Percentiles rank a stretch among this genome's conserved stretches.
These are phyloP conservation scores for Crithidia acanthocephali DNA, from an alignment of 208 protist genomes.

Conservation along the genomic window DNA sequence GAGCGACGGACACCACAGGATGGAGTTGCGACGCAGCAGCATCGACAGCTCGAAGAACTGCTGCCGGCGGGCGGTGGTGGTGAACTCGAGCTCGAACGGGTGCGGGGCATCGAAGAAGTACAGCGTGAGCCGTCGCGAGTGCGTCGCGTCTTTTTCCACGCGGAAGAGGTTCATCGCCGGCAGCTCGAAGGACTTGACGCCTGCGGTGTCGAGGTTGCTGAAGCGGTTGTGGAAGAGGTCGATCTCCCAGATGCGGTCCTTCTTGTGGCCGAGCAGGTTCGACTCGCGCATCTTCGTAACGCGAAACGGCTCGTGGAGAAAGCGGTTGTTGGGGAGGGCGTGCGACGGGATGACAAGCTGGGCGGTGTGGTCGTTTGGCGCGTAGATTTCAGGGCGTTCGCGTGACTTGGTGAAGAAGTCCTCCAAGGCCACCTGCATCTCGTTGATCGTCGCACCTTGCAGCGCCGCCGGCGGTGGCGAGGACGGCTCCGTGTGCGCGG, in stretches of 20 bases:
- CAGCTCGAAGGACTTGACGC: conserved; percentile 57
- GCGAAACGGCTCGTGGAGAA: conserved; percentile 65
- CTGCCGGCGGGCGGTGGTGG: conserved; percentile 48
- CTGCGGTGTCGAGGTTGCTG: conserved; percentile 54
- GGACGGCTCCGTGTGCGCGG: neutral
- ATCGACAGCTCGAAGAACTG: conserved; percentile 77
- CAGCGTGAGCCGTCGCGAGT: conserved; percentile 55
- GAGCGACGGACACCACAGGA: conserved; percentile 79
- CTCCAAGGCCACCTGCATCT: conserved; percentile 20
- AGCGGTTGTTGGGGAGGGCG: conserved; percentile 69
- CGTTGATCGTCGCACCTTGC: conserved; percentile 19
- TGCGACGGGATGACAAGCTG: conserved; percentile 66
- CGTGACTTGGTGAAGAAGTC: conserved; percentile 34
- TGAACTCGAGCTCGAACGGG: conserved; percentile 77
- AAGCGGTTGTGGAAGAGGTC: conserved; percentile 65
- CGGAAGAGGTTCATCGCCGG: conserved; percentile 57
- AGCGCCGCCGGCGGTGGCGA: neutral
- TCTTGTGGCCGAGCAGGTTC: conserved; percentile 29
- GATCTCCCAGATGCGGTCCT: conserved; percentile 74
- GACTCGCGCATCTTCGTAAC: conserved; percentile 58
- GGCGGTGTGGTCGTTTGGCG: conserved; percentile 32
- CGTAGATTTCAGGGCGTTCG: conserved; percentile 47
- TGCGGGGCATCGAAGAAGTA: conserved; percentile 78
- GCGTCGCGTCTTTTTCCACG: conserved; percentile 55
- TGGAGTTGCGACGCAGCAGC: conserved; percentile 64